phyloP scores from a whole-genome alignment of 306 rosid species.

The Sicyos baderoa region DNA sequence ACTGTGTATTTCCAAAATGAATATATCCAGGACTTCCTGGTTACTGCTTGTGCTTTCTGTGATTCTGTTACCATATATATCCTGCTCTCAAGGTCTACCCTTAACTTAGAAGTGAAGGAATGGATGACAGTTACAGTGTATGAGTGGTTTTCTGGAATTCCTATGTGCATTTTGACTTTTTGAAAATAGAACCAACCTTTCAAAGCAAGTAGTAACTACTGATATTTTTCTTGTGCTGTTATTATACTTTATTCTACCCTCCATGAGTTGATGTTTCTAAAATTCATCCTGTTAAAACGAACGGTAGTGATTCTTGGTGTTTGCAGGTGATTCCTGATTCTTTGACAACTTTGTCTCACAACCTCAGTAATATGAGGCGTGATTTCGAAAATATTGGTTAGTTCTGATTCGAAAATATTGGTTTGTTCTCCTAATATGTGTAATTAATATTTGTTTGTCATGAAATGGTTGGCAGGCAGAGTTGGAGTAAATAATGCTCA shows the following conservation, averaged over 20 bases:
- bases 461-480: slow-evolving; percentile 45
- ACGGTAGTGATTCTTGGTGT: slow-evolving; percentile 23
- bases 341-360: slow-evolving; percentile 75
- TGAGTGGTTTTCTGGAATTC: not conserved
- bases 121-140: not conserved
- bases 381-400: slow-evolving; percentile 73
- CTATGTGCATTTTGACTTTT: not conserved
- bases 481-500: slow-evolving; percentile 45
- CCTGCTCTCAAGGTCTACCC: slow-evolving; percentile 14
- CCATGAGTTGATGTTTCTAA: not conserved
- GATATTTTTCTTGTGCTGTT: not conserved
- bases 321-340: slow-evolving; percentile 88
- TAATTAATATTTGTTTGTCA: not conserved
- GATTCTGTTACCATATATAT: not conserved
- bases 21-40: not conserved
- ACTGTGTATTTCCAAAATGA: not conserved
- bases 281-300: slow-evolving; percentile 15
- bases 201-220: not conserved
- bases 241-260: not conserved
- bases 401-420: slow-evolving; percentile 17
- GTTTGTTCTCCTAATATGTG: not conserved
- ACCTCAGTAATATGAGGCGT: slow-evolving; percentile 48
- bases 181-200: not conserved
- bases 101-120: not conserved
- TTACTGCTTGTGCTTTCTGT: not conserved